These are phyloP conservation scores for Eucalyptus rudis DNA, from an alignment of 345 rosid species.

Conservation along the genomic window DNA sequence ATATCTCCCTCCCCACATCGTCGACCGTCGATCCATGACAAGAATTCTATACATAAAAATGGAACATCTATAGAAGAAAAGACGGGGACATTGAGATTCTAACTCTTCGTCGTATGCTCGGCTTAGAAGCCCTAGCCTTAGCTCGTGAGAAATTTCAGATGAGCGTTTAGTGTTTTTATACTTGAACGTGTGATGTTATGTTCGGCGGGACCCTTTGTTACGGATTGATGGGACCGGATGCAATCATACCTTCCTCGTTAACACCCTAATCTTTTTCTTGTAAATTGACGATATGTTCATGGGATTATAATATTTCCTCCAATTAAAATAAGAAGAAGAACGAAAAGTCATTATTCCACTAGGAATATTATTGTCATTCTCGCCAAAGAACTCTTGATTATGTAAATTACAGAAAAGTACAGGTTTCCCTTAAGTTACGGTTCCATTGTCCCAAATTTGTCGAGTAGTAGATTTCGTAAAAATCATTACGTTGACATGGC, in stretches of 20 bases:
- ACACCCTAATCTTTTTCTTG: background rate
- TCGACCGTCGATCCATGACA: too few relatives aligned
- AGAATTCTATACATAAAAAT: background rate
- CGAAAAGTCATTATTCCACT: background rate
- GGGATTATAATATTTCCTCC: background rate
- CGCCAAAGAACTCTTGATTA: background rate
- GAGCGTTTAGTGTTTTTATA: background rate
- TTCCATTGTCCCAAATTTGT: background rate
- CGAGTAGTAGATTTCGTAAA: background rate
- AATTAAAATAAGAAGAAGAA: background rate
- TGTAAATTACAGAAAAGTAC: background rate
- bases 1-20: background rate
- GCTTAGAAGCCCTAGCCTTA: accelerated
- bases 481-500: accelerated
- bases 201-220: background rate
- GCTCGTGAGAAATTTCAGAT: background rate
- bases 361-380: background rate
- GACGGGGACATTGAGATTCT: background rate
- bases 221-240: background rate
- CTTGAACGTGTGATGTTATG: background rate
- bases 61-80: background rate
- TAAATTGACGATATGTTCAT: background rate
- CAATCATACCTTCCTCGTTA: background rate
- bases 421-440: background rate
- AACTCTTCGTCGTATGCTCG: background rate